Conservation (phyloP, 495 filamentous ascomycete species). For the Extremus antarcticus region DNA sequence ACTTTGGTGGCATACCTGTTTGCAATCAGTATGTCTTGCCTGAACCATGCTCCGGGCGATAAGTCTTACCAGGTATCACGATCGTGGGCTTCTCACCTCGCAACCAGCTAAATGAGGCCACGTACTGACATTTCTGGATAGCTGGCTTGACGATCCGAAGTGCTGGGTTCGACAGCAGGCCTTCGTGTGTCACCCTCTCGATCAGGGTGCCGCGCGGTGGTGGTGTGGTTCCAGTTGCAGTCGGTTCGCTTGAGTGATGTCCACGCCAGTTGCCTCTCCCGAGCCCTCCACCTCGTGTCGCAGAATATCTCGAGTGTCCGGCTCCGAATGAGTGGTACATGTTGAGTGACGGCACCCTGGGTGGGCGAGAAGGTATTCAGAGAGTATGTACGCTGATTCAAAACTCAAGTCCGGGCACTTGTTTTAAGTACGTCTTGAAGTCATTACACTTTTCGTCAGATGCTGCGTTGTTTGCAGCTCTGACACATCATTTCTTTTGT, state of each 20-base stretch:
- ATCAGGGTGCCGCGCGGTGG: neutral
- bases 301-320: neutral
- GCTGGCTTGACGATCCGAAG: neutral
- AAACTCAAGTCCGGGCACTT: no score
- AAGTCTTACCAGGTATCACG: neutral
- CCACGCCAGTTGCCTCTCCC: neutral
- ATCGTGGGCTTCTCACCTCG: neutral
- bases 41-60: neutral
- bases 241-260: neutral
- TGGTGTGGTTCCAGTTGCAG: neutral
- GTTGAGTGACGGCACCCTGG: neutral
- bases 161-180: neutral
- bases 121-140: neutral
- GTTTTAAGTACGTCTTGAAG: no score
- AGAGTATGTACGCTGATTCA: no score
- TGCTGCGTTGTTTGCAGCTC: no score
- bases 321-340: neutral
- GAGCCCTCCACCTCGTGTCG: neutral
- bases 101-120: neutral
- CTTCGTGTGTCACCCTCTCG: neutral
- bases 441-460: no score
- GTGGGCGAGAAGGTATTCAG: no score
- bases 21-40: neutral
- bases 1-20: constrained; percentile 47
- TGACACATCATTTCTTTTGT: no score